Conservation (phyloP, 169 alveolate species). For the Plasmodium vivax region DNA sequence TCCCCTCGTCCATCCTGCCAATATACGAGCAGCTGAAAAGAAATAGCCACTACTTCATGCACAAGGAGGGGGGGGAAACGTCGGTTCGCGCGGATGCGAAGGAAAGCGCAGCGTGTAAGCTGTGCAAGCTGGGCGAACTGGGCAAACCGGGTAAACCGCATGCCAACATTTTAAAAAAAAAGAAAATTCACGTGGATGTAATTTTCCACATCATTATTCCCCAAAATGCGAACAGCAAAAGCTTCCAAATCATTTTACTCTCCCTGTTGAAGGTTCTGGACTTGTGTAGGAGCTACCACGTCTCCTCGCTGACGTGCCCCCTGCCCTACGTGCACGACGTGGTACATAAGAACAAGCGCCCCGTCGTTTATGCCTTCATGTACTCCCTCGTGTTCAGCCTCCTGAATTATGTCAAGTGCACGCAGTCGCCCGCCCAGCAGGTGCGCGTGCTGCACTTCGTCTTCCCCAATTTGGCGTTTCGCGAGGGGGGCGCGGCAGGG, state of each 20-base stretch:
- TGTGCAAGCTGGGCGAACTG: too few species aligned
- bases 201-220: constrained; percentile 66
- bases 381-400: constrained; percentile 35
- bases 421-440: constrained; percentile 1
- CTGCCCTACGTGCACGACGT: constrained; percentile 58
- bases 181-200: constrained; percentile 25
- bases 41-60: neutral
- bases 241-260: constrained; percentile 40
- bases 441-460: constrained; percentile 45
- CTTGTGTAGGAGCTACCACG: constrained; percentile 27
- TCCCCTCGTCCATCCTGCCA: neutral
- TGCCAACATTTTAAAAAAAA: neutral
- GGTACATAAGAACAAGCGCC: constrained; percentile 49
- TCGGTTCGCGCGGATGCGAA: neutral
- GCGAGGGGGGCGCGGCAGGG: neutral
- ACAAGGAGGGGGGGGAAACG: neutral
- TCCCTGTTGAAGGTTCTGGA: constrained; percentile 61
- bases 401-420: constrained; percentile 21
- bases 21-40: neutral
- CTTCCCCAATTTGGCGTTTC: constrained; percentile 43
- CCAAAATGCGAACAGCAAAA: constrained; percentile 30
- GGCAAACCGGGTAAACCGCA: neutral
- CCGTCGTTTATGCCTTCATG: constrained; percentile 52
- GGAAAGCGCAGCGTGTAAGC: neutral
- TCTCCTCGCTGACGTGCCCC: constrained; percentile 29